A percentile compares a stretch with the other conserved stretches of the same genome.
Conservation (phyloP, 2,329 filamentous ascomycete genomes). For the Hypoxylon sp. region DNA sequence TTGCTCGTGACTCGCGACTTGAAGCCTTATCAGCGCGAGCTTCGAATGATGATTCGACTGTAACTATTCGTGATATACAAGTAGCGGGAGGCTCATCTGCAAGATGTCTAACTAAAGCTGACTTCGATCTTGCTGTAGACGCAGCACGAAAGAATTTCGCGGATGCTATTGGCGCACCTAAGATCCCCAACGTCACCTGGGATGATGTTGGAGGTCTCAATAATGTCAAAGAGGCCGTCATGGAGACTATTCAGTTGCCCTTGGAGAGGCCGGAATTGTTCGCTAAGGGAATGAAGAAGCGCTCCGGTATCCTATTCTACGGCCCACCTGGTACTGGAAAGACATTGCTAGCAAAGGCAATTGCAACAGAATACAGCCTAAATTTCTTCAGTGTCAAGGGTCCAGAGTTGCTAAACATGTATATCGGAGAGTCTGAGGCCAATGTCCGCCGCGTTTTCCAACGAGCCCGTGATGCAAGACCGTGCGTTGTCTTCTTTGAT, state of each 20-base stretch:
- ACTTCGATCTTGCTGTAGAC: slow-evolving; percentile 94
- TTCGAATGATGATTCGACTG: slow-evolving; percentile 48
- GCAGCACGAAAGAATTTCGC: slow-evolving; percentile 97
- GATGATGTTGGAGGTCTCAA: slow-evolving; percentile 92
- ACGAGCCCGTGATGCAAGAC: slow-evolving; percentile 82
- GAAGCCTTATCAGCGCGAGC: slow-evolving; percentile 70
- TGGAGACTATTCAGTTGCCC: slow-evolving; percentile 94
- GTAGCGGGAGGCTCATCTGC: slow-evolving; percentile 84
- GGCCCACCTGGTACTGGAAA: slow-evolving; percentile 92
- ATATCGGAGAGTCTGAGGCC: slow-evolving; percentile 92
- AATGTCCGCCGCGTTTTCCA: slow-evolving; percentile 92
- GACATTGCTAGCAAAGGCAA: slow-evolving; percentile 90
- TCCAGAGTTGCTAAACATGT: slow-evolving; percentile 93
- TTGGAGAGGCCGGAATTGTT: slow-evolving; percentile 92
- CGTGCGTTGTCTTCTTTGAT: slow-evolving; percentile 93
- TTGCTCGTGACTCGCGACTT: slow-evolving; percentile 78
- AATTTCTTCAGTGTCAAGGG: slow-evolving; percentile 97
- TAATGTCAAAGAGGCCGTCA: slow-evolving; percentile 96
- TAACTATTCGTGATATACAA: slow-evolving; percentile 84
- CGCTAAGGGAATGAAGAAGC: slow-evolving; percentile 97
- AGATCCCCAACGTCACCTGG: slow-evolving; percentile 97
- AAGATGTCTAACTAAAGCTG: slow-evolving; percentile 78
- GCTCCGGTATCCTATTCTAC: slow-evolving; percentile 91
- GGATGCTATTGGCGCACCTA: slow-evolving; percentile 94
- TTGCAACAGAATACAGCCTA: slow-evolving; percentile 90